phyloP scores from a whole-genome alignment of 257 asterid genomes.

The Rubia yunnanensis region DNA sequence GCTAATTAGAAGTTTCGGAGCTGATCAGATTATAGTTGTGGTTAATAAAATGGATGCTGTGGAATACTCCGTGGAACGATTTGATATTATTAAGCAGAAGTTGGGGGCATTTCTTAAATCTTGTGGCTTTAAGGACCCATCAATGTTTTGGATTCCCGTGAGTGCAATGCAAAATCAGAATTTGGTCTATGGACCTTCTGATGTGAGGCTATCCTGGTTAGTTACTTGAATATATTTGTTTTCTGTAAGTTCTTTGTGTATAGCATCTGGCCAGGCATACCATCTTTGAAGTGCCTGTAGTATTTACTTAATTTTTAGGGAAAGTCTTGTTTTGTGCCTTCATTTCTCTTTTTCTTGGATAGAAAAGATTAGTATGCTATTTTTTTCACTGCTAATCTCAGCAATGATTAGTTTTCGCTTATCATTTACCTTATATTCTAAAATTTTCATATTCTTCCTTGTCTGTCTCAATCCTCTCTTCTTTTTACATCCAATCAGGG shows the following conservation, averaged over 20 bases:
- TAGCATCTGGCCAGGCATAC: neutral
- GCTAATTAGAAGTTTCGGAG: constrained; percentile 92
- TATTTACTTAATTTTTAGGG: neutral
- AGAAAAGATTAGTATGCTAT: neutral
- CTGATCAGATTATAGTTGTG: constrained; percentile 75
- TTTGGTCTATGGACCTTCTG: constrained; percentile 58
- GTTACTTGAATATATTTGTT: constrained; percentile 16
- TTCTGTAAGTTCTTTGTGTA: neutral
- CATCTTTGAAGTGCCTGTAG: neutral
- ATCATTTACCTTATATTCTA: neutral
- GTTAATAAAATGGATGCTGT: constrained; percentile 95
- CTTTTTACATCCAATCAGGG: neutral
- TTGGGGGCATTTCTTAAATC: constrained; percentile 70
- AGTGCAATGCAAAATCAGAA: constrained; percentile 96
- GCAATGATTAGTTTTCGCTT: neutral
- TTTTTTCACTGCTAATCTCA: neutral
- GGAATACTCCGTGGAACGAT: constrained; percentile 72
- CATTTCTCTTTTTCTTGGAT: neutral
- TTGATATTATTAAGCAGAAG: constrained; percentile 63
- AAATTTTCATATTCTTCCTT: neutral
- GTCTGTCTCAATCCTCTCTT: neutral
- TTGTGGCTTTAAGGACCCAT: constrained; percentile 79
- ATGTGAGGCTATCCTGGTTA: constrained; percentile 64
- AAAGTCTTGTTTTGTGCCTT: neutral
- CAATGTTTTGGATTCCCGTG: constrained; percentile 67